A percentile compares a stretch with the other conserved stretches of the same genome.
phyloP scores from a whole-genome alignment of 768 basidiomycete species.

The Phaeotremella fagi region DNA sequence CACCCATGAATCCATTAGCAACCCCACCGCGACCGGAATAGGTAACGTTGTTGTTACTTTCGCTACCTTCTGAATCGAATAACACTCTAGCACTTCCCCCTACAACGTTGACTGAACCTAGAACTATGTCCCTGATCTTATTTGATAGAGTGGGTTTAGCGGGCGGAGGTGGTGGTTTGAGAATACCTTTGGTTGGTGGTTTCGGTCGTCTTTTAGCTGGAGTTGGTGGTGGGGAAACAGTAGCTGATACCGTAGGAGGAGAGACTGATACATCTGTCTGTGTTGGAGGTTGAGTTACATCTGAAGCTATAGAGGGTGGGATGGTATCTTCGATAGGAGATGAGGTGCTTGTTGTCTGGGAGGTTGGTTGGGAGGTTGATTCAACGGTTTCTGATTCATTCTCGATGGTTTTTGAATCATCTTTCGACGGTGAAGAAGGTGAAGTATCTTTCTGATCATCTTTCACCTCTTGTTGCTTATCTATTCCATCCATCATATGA shows the following conservation, averaged over 20 bases:
- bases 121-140: conserved; percentile 42
- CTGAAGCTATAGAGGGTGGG: no score
- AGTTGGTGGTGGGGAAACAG: conserved; percentile 9
- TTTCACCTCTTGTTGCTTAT: no score
- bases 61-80: conserved; percentile 11
- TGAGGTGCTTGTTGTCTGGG: no score
- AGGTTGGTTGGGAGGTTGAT: no score
- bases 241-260: background rate
- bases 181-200: conserved; percentile 48
- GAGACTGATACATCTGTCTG: background rate
- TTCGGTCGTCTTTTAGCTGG: conserved; percentile 37
- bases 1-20: conserved; percentile 6
- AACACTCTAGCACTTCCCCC: conserved; percentile 25
- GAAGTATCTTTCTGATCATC: no score
- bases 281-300: no score
- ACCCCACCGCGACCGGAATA: conserved; percentile 3
- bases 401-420: no score
- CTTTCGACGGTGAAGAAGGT: no score
- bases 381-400: no score
- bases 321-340: no score
- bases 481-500: no score
- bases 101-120: conserved; percentile 29
- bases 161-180: conserved; percentile 48
- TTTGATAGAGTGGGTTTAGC: conserved; percentile 44
- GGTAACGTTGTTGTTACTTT: background rate